Conservation (phyloP, 441 rosid species). For the Macaranga tanarius region DNA sequence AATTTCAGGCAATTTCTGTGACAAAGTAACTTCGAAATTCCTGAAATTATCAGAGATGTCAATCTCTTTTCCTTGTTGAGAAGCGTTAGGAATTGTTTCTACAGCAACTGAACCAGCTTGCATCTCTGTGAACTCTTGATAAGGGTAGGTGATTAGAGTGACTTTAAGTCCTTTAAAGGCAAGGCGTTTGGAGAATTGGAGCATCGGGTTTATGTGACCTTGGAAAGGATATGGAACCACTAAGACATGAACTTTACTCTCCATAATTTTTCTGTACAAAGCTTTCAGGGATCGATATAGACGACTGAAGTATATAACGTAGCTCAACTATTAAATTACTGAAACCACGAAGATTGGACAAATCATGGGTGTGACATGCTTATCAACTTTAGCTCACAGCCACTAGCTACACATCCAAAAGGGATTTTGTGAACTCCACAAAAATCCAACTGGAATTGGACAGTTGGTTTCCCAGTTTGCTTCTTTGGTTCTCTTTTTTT, state of each 20-base stretch:
- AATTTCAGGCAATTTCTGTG: conserved; percentile 27
- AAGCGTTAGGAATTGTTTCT: conserved; percentile 36
- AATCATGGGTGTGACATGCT: too few species aligned
- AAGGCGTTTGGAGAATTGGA: conserved; percentile 43
- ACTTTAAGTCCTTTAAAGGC: conserved; percentile 32
- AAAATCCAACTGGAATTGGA: too few species aligned
- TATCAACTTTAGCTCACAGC: too few species aligned
- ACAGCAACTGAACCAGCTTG: conserved; percentile 31
- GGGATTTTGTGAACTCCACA: too few species aligned
- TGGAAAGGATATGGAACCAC: conserved; percentile 21
- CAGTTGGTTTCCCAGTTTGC: too few species aligned
- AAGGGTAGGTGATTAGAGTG: conserved; percentile 35
- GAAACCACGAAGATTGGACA: too few species aligned
- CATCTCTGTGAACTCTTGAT: conserved; percentile 23
- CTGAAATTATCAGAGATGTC: conserved; percentile 9
- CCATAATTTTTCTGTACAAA: neutral
- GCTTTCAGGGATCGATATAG: neutral
- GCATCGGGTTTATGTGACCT: conserved; percentile 49
- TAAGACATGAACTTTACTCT: conserved; percentile 2
- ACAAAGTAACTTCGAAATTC: conserved; percentile 11
- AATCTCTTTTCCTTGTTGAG: conserved; percentile 25
- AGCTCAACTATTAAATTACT: too few species aligned
- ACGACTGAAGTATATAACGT: neutral
- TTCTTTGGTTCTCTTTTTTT: too few species aligned
- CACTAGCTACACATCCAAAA: too few species aligned